Percentiles rank a stretch among this genome's conserved stretches.
phyloP scores from a whole-genome alignment of 1,284 basidiomycete species.

The Cutaneotrichosporon sp. region DNA sequence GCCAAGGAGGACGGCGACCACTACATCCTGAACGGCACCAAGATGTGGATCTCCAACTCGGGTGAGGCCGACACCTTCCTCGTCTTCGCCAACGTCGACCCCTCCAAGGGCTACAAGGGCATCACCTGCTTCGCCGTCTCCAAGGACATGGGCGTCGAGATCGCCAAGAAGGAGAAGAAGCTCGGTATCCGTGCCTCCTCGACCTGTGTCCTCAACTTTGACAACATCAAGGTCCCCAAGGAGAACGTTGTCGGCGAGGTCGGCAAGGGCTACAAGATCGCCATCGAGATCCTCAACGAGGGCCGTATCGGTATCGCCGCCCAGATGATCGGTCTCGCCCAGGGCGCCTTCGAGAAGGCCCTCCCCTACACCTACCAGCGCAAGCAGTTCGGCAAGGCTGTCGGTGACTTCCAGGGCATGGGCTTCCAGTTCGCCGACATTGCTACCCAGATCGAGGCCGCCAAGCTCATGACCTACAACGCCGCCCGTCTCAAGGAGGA shows the following conservation, averaged over 20 bases:
- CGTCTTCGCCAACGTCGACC: constrained; percentile 92
- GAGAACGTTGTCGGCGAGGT: constrained; percentile 82
- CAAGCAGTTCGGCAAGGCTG: constrained; percentile 81
- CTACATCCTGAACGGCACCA: constrained; percentile 54
- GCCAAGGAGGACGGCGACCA: constrained; percentile 65
- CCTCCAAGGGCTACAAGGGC: constrained; percentile 95
- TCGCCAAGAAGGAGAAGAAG: constrained; percentile 99
- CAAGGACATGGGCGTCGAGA: constrained; percentile 93
- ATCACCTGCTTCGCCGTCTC: constrained; percentile 97
- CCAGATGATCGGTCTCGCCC: constrained; percentile 93
- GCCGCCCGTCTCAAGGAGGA: constrained; percentile 86
- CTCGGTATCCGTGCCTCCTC: constrained; percentile 96
- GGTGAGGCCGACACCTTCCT: constrained; percentile 84
- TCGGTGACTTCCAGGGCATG: constrained; percentile 82
- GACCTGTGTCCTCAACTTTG: constrained; percentile 93
- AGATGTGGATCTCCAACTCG: constrained; percentile 99
- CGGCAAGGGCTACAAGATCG: constrained; percentile 96
- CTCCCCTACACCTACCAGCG: constrained; percentile 92
- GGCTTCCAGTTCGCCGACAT: constrained; percentile 89
- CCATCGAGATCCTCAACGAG: constrained; percentile 97
- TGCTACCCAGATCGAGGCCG: constrained; percentile 82
- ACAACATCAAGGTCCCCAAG: constrained; percentile 85
- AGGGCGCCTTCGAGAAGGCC: constrained; percentile 90
- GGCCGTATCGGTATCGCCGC: constrained; percentile 97
- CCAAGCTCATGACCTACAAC: constrained; percentile 92